Conservation (phyloP, 208 protist species). For the Acanthamoeba divionensis region DNA sequence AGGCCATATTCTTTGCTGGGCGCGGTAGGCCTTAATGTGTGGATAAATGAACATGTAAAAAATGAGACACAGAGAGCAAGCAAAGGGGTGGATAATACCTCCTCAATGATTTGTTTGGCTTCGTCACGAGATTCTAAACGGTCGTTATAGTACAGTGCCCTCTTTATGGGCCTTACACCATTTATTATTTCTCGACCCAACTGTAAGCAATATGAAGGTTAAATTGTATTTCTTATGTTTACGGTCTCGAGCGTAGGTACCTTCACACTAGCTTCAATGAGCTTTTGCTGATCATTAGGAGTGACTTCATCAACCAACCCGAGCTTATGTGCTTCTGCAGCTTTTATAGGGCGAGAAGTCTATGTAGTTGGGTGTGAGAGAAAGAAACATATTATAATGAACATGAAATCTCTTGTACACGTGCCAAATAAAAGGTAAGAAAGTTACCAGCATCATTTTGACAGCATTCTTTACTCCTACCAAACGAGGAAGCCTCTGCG, state of each 20-base stretch:
- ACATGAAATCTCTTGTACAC: neutral
- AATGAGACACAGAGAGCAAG: neutral
- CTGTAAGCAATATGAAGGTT: neutral
- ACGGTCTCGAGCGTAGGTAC: neutral
- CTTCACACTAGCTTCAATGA: neutral
- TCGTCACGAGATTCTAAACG: neutral
- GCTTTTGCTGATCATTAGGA: neutral
- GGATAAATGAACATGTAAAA: neutral
- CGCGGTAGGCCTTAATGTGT: neutral
- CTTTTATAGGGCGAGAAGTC: slow-evolving; percentile 57
- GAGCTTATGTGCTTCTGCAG: slow-evolving; percentile 71
- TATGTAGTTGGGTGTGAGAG: neutral
- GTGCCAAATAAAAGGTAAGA: slow-evolving; percentile 72
- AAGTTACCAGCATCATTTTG: slow-evolving; percentile 85
- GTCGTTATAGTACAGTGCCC: neutral
- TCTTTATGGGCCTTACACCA: neutral
- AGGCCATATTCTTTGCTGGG: neutral
- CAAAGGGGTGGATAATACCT: neutral
- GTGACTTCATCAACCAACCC: slow-evolving; percentile 68
- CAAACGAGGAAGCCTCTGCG: slow-evolving; percentile 80
- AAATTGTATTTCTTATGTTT: neutral
- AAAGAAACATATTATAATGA: neutral
- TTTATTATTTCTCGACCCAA: neutral
- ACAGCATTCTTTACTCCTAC: slow-evolving; percentile 85
- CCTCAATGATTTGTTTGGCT: neutral